Conservation (phyloP, 2,329 filamentous ascomycete species). For the Escovopsis sp. region DNA sequence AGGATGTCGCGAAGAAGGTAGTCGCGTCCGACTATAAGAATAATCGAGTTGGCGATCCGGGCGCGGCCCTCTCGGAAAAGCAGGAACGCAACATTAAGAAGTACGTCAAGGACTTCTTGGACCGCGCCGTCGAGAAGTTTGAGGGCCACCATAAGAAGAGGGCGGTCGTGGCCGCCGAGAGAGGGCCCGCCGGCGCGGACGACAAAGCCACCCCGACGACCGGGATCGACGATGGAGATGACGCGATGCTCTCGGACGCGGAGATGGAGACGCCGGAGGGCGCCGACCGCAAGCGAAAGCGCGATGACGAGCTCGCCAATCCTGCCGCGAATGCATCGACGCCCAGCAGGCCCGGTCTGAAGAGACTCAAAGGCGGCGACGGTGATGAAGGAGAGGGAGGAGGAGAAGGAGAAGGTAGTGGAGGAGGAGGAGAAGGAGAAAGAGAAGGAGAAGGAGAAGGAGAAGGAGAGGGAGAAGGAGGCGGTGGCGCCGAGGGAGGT, state of each 20-base stretch:
- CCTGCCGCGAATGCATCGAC: constrained; percentile 33
- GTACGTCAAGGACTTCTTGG: constrained; percentile 73
- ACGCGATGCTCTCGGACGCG: constrained; percentile 26
- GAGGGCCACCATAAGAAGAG: constrained; percentile 51
- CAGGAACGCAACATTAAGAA: constrained; percentile 71
- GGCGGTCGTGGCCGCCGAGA: constrained; percentile 23
- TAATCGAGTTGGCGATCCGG: constrained; percentile 70
- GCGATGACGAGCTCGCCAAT: constrained; percentile 23
- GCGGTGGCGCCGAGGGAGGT: constrained; percentile 19
- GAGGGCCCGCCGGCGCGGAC: constrained; percentile 9
- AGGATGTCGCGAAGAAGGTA: constrained; percentile 70
- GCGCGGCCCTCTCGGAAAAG: constrained; percentile 51
- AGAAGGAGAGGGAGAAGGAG: no score
- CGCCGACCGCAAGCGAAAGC: constrained; percentile 50
- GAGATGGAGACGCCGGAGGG: constrained; percentile 31
- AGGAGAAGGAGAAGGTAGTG: no score
- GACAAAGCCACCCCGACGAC: background rate
- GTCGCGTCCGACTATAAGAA: constrained; percentile 88
- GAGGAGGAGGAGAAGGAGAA: no score
- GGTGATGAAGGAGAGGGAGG: no score
- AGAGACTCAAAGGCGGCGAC: constrained; percentile 33
- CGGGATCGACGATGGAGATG: constrained; percentile 19
- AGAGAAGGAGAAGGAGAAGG: no score
- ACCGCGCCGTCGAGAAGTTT: constrained; percentile 71
- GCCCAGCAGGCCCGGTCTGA: constrained; percentile 38